Conservation (phyloP, 2,329 filamentous ascomycete genomes). For the Nemania abortiva region DNA sequence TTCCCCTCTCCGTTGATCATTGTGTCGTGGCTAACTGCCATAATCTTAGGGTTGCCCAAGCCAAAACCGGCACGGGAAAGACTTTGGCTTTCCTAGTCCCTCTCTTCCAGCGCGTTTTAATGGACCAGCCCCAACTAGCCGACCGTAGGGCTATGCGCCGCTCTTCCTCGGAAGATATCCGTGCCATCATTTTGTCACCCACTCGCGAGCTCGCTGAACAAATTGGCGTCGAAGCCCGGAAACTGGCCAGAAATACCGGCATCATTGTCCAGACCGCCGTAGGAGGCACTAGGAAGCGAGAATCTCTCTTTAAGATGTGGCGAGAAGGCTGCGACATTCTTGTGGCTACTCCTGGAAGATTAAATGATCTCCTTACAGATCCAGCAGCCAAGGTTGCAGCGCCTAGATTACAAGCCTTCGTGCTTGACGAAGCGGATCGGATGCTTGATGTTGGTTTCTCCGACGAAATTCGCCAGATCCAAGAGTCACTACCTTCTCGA, state of each 20-base stretch:
- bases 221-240: conserved; percentile 82
- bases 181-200: conserved; percentile 79
- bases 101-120: conserved; percentile 81
- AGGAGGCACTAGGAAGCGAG: conserved; percentile 84
- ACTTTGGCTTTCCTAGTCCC: conserved; percentile 94
- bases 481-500: conserved; percentile 71
- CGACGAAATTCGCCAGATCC: conserved; percentile 72
- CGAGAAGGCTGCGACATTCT: conserved; percentile 86
- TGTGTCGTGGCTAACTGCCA: conserved; percentile 40
- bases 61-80: conserved; percentile 97
- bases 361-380: conserved; percentile 84
- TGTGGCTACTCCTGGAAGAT: conserved; percentile 88
- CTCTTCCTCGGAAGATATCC: conserved; percentile 67
- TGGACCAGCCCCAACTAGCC: conserved; percentile 71
- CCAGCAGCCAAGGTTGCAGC: conserved; percentile 71
- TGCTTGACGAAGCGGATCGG: conserved; percentile 96
- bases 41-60: conserved; percentile 80
- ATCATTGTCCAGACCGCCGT: conserved; percentile 82
- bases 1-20: conserved; percentile 11
- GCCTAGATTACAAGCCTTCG: conserved; percentile 88
- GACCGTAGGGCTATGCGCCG: conserved; percentile 52
- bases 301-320: conserved; percentile 76
- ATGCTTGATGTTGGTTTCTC: conserved; percentile 96
- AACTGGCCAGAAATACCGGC: conserved; percentile 73
- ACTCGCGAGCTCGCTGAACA: conserved; percentile 86